Evolutionary conservation across 192 early-diverging fungal genomes (phyloP).

Genomic region (Paraglomus occultum): DNA sequence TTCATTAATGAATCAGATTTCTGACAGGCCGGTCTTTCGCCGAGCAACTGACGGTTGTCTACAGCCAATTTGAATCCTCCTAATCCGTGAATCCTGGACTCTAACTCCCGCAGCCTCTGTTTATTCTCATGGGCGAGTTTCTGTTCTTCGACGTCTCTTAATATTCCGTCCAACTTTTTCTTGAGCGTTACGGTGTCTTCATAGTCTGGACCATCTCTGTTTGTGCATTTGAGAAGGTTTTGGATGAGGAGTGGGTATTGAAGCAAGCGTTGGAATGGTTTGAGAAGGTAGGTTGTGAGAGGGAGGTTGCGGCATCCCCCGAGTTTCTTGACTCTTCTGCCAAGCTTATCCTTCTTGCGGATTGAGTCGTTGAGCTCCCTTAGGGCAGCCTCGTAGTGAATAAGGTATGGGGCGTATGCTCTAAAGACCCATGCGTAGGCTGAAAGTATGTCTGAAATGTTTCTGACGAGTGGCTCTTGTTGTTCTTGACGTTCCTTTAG

Average conservation of each 20-base stretch:
- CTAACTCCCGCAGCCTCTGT: constrained; percentile 28
- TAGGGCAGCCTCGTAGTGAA: constrained; percentile 58
- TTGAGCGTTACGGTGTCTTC: constrained; percentile 30
- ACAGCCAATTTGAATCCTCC: constrained; percentile 24
- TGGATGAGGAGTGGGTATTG: constrained; percentile 59
- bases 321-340: constrained; percentile 45
- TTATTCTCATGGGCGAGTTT: constrained; percentile 32
- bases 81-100: constrained; percentile 32
- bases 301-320: constrained; percentile 54
- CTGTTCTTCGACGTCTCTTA: constrained; percentile 32
- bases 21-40: constrained; percentile 25
- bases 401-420: constrained; percentile 52
- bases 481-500: constrained; percentile 54
- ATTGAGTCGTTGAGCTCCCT: constrained; percentile 44
- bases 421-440: constrained; percentile 47
- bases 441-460: constrained; percentile 50
- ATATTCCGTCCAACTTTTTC: constrained; percentile 29
- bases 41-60: constrained; percentile 11
- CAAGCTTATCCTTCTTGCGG: constrained; percentile 47
- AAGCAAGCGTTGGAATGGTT: constrained; percentile 61
- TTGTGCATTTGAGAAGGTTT: constrained; percentile 48
- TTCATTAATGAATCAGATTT: background rate
- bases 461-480: constrained; percentile 53
- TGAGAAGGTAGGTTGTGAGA: constrained; percentile 50
- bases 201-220: constrained; percentile 31